Evolutionary conservation across 306 rosid genomes (phyloP), one percentile per base, ranked within the genome.

Genomic region (Coriaria nepalensis): DNA sequence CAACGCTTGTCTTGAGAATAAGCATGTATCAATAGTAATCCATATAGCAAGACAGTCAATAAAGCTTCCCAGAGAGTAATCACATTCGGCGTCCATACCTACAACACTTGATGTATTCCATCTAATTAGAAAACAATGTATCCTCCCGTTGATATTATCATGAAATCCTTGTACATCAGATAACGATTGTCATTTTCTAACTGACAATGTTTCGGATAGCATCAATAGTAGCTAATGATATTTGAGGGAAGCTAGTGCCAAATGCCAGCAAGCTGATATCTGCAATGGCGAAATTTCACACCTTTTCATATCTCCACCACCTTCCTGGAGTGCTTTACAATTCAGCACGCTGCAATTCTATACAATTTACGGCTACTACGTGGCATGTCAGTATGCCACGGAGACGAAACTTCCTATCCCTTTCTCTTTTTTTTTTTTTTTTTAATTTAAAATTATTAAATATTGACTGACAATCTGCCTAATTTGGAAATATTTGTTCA

Each of bases 221-320:
- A 72, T 90, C 97, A 50, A 90, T 84, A 64, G 81, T 90, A 58
- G 97, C 97, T 38, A 90, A 68, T 29, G 97, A 90, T 66, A 90
- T 84, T 71, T 90, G 97, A 58, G 97, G 97, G 73, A 90, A 90
- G 75, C 97, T 90, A 43, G 98, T 90, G 59, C 98, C 98, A 54
- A 84, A 90, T 29, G 98, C 98, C 72, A 90, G 73, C 59, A 90
- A 51, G 52, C 82, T 77, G 73, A 90, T 90, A 56, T 90, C 98
- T 10, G 98, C 98, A 47, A 90, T 69, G 0, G 98, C 79, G 65
- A 78, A 90, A 68, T 90, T 90, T 95, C 97, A 90, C 45, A 90
- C 95, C 52, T 81, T 90, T 61, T 79, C 94, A 47, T 68, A 57
- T 48, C 40, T 57, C 70, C 55, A 71, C 92, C 29, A 90, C 84